phyloP scores from a whole-genome alignment of 176 grass and related monocot genomes.

The Elymus sibiricus region DNA sequence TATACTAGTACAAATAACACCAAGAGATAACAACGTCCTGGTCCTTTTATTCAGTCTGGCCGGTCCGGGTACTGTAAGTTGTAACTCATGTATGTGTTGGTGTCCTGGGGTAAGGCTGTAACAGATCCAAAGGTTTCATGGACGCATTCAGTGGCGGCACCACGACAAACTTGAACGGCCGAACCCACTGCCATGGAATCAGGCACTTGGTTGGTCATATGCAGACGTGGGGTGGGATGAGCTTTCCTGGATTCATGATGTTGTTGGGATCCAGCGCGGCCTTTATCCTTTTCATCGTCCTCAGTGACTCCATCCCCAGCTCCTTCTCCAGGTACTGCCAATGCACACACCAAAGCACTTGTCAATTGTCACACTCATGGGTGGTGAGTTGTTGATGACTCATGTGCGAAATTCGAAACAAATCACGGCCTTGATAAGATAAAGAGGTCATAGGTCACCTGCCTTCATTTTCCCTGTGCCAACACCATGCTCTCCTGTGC shows the following conservation, averaged over 20 bases:
- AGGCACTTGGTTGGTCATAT: constrained; percentile 24
- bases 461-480: constrained; percentile 99
- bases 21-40: background rate
- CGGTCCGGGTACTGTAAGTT: background rate
- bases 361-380: background rate
- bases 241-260: constrained; percentile 97
- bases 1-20: background rate
- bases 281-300: constrained; percentile 99
- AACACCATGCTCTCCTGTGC: constrained; percentile 97
- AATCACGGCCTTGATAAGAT: background rate
- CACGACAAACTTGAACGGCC: background rate
- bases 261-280: constrained; percentile 81
- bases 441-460: constrained; percentile 21
- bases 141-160: background rate
- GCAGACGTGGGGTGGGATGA: constrained; percentile 93
- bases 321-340: constrained; percentile 96
- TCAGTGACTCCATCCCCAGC: constrained; percentile 79
- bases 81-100: background rate
- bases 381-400: background rate
- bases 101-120: background rate
- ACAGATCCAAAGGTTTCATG: background rate
- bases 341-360: background rate
- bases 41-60: background rate
- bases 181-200: background rate
- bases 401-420: background rate